phyloP scores from a whole-genome alignment of 176 grass and related monocot species.

The Chloris gayana region DNA sequence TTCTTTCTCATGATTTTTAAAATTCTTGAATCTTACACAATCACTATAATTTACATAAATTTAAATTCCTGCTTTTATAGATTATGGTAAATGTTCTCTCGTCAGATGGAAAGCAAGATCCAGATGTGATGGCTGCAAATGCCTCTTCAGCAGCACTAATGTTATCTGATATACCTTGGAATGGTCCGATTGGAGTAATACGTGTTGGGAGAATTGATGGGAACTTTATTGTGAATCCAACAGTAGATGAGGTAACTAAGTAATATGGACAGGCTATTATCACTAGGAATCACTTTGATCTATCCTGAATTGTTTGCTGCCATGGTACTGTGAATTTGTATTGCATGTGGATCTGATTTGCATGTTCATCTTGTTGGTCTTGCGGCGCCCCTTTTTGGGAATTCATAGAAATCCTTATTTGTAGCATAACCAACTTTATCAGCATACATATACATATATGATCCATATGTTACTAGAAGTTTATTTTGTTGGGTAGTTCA shows the following conservation, averaged over 20 bases:
- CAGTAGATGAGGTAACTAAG: slow-evolving; percentile 74
- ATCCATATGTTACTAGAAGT: not conserved
- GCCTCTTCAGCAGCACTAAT: slow-evolving; percentile 95
- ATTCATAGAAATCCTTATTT: not conserved
- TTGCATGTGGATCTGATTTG: slow-evolving; percentile 8
- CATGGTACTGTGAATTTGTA: slow-evolving; percentile 4
- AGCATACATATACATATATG: not conserved
- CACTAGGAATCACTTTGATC: slow-evolving; percentile 9
- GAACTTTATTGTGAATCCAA: slow-evolving; percentile 87
- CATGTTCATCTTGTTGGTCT: slow-evolving; percentile 14
- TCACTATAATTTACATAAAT: slow-evolving; percentile 7
- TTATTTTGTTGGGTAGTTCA: slow-evolving; percentile 15
- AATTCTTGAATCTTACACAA: slow-evolving; percentile 23
- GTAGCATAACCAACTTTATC: not conserved
- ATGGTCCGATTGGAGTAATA: slow-evolving; percentile 90
- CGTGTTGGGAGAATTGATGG: slow-evolving; percentile 94
- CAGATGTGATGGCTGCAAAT: slow-evolving; percentile 98
- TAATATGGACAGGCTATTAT: slow-evolving; percentile 15
- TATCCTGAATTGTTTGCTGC: slow-evolving; percentile 2
- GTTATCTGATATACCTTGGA: slow-evolving; percentile 97
- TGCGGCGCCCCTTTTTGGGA: not conserved
- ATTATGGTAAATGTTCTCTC: slow-evolving; percentile 85
- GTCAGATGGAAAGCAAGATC: slow-evolving; percentile 94
- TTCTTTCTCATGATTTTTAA: slow-evolving; percentile 21
- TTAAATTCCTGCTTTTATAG: slow-evolving; percentile 38